phyloP scores from a whole-genome alignment of 495 filamentous ascomycete genomes.

The Penicillium psychrofluorescens region DNA sequence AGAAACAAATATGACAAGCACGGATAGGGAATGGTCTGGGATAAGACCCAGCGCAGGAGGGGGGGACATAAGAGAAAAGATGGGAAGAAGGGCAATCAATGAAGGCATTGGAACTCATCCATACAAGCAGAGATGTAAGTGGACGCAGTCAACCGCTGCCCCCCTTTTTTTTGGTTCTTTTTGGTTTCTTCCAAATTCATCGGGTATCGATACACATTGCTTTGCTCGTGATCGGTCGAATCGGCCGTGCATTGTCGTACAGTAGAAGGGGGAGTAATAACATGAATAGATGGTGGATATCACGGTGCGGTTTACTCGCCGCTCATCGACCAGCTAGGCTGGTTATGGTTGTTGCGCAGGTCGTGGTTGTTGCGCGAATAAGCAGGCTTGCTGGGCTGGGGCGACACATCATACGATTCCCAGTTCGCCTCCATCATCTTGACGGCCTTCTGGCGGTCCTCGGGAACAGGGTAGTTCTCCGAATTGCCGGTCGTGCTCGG shows the following conservation, averaged over 20 bases:
- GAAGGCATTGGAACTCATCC: not conserved
- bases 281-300: not conserved
- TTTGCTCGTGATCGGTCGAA: not conserved
- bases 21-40: not conserved
- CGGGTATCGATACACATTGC: not conserved
- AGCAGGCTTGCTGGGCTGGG: constrained; percentile 28
- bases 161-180: not conserved
- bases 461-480: constrained; percentile 42
- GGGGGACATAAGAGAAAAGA: not conserved
- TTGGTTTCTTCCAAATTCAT: not conserved
- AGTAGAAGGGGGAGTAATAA: not conserved
- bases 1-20: too few species aligned
- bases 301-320: not conserved
- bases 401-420: constrained; percentile 55
- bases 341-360: constrained; percentile 10
- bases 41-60: not conserved
- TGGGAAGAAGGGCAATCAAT: not conserved
- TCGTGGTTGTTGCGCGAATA: constrained; percentile 7
- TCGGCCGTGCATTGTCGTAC: not conserved
- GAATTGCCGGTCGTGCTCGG: constrained; percentile 24
- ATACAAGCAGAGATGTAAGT: not conserved
- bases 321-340: constrained; percentile 20
- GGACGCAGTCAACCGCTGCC: not conserved
- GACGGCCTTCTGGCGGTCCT: constrained; percentile 30
- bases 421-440: constrained; percentile 63